Conservation (phyloP, 352 stramenopile species). For the Pythium graminicola region DNA sequence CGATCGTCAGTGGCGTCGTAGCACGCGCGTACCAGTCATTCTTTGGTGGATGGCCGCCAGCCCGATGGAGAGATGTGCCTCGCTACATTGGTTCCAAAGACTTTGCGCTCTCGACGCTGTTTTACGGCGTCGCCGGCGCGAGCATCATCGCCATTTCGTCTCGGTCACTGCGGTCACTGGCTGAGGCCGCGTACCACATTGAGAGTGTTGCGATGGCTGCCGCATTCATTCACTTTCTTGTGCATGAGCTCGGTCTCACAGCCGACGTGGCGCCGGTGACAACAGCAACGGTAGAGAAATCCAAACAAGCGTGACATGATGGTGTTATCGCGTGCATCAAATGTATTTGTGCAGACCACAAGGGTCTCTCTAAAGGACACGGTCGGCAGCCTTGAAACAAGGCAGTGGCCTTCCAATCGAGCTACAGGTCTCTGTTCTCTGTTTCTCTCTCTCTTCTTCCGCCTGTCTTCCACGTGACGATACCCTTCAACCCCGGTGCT, state of each 20-base stretch:
- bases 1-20: constrained; percentile 32
- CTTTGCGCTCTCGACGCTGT: constrained; percentile 50
- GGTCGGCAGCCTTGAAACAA: background rate
- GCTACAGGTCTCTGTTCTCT: background rate
- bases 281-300: background rate
- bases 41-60: constrained; percentile 35
- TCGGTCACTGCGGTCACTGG: constrained; percentile 36
- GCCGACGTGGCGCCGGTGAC: background rate
- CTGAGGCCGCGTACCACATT: constrained; percentile 40
- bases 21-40: constrained; percentile 45
- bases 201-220: constrained; percentile 35
- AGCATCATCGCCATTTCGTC: constrained; percentile 35
- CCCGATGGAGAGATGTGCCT: constrained; percentile 42
- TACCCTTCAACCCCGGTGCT: constrained; percentile 13
- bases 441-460: constrained; percentile 1
- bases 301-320: background rate
- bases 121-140: constrained; percentile 33
- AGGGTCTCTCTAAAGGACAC: constrained; percentile 23
- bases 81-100: constrained; percentile 58
- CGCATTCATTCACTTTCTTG: constrained; percentile 43
- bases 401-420: constrained; percentile 1
- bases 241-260: constrained; percentile 8
- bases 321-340: background rate
- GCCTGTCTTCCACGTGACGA: constrained; percentile 5
- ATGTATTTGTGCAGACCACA: constrained; percentile 14